Evolutionary conservation across 306 rosid species (phyloP).

Genomic region (Citrullus mucosospermus): DNA sequence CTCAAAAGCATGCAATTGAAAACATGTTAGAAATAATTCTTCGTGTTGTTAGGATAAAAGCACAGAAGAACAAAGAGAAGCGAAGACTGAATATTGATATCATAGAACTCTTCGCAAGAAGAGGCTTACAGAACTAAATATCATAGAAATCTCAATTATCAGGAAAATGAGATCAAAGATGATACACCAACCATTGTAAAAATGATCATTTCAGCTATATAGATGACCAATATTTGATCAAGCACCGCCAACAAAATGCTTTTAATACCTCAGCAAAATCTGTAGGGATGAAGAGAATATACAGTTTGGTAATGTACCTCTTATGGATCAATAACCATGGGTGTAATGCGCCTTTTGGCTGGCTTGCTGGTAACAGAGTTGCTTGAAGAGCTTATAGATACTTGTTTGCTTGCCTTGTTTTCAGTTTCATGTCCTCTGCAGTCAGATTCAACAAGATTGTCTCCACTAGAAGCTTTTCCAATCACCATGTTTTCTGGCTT

Average conservation of each 20-base stretch:
- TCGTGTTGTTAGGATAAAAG: background rate
- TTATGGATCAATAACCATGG: slow-evolving; percentile 33
- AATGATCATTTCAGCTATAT: background rate
- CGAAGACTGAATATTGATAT: background rate
- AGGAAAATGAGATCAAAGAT: background rate
- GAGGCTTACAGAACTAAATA: background rate
- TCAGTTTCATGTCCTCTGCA: slow-evolving; percentile 14
- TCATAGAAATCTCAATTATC: background rate
- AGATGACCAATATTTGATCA: background rate
- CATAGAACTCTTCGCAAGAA: background rate
- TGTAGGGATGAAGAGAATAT: slow-evolving; percentile 2
- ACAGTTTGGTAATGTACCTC: slow-evolving; percentile 1
- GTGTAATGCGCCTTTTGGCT: slow-evolving; percentile 40
- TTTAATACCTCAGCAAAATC: background rate
- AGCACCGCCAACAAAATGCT: background rate
- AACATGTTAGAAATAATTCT: background rate
- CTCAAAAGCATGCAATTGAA: background rate
- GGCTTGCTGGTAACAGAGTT: slow-evolving; percentile 16
- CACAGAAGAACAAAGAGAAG: background rate
- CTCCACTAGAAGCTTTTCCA: background rate
- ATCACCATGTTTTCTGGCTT: background rate
- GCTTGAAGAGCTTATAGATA: slow-evolving; percentile 13
- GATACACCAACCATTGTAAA: background rate
- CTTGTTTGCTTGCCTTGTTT: slow-evolving; percentile 16
- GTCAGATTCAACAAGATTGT: background rate